Evolutionary conservation across 768 basidiomycete genomes (phyloP).

Genomic region (Phallus indusiatus): DNA sequence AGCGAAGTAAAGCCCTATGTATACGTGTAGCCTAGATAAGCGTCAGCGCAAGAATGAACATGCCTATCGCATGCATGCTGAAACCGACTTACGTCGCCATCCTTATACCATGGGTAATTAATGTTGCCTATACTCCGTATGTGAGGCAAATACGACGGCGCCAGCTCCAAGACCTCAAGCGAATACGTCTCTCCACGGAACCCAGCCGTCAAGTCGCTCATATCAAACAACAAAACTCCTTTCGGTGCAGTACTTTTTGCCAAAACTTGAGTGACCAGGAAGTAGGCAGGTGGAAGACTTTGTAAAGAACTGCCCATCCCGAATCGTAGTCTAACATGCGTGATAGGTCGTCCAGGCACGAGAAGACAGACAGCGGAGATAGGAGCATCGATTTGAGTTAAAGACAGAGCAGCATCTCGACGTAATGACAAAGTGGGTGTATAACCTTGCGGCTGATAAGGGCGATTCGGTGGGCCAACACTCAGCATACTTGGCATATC

Average conservation of each 20-base stretch:
- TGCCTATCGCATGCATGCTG: neutral
- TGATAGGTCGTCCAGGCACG: constrained; percentile 5
- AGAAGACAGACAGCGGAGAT: neutral
- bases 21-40: neutral
- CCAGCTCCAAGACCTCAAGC: constrained; percentile 4
- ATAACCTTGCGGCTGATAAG: neutral
- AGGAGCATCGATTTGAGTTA: constrained; percentile 1
- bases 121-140: constrained; percentile 1
- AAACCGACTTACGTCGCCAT: neutral
- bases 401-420: neutral
- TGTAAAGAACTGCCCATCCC: constrained; percentile 1
- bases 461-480: neutral
- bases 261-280: neutral
- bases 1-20: neutral
- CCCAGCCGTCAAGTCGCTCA: neutral
- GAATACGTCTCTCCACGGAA: constrained; percentile 6
- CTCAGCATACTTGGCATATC: neutral
- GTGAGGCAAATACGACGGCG: constrained; percentile 2
- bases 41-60: neutral
- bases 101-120: constrained; percentile 4
- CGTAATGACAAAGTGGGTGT: neutral
- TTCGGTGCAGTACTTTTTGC: neutral
- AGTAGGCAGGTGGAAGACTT: neutral
- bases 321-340: constrained; percentile 1
- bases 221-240: constrained; percentile 1